Evolutionary conservation across 768 basidiomycete species (phyloP), one percentile per base, ranked within the genome.

Genomic region (Mycena metata): DNA sequence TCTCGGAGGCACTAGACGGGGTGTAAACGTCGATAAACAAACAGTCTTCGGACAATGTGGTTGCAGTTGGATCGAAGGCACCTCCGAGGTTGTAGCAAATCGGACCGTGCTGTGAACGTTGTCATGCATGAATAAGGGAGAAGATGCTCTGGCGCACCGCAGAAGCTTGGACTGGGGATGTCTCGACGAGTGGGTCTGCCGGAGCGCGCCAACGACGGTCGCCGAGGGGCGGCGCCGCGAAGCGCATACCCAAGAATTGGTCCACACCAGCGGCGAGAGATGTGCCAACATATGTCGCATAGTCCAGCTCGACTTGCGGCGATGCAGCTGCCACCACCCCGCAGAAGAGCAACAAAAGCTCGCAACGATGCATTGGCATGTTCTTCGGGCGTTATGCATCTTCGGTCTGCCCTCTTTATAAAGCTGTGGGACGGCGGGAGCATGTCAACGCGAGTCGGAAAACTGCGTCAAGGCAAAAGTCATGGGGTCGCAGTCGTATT

Each of bases 1-100:
- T 64, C 62, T 52, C 62, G 11, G 62, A 54, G 62, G 62, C 43
- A 10, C 62, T 52, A 55, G 64, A 64, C 30, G 64, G 64, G 24
- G 64, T 54, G 47, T 64, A 64, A 45, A 64, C 64, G 45, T 64
- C 64, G 55, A 64, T 64, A 23, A 64, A 64, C 24, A 64, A 50
- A 49, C 64, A 64, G 47, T 64, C 64, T 56, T 64, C 64, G 46
- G 64, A 57, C 55, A 50, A 30, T 39, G 64, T 45, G 43, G 54
- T 64, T 58, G 54, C 54, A 47, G 64, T 49, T 26, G 64, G 35
- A 50, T 64, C 64, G 54, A 64, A 64, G 36, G 64, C 56, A 41
- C 35, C 54, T 39, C 64, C 64, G 43, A 64, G 55, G 46, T 35
- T 35, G 64, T 64, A 57, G 64, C 64, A 64, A 41, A 64, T 45